phyloP scores from a whole-genome alignment of 305 asterid genomes.

The Caryopteris hybrid region DNA sequence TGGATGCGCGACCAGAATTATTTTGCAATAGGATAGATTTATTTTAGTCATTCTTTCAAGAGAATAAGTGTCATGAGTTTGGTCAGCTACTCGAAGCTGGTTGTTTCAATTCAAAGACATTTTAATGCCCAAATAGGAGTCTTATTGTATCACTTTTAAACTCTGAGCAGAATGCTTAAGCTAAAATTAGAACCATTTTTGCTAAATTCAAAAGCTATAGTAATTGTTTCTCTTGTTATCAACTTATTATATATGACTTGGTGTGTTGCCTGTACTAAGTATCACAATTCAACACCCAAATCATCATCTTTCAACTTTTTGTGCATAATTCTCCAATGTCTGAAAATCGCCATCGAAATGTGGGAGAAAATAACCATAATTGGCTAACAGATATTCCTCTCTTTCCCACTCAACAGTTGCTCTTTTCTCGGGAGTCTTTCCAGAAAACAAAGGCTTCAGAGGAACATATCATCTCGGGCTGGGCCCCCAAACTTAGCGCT shows the following conservation, averaged over 20 bases:
- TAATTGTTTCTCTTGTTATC: neutral
- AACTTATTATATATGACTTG: neutral
- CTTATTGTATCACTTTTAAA: too few relatives aligned
- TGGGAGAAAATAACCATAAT: neutral
- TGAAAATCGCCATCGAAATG: neutral
- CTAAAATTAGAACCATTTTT: neutral
- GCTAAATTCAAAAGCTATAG: neutral
- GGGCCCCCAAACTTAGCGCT: conserved; percentile 57
- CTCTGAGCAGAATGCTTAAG: neutral
- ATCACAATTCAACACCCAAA: too few relatives aligned
- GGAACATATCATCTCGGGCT: conserved; percentile 53
- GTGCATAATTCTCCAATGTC: too few relatives aligned
- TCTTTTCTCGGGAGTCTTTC: conserved; percentile 52
- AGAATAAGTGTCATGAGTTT: too few relatives aligned
- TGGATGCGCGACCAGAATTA: neutral
- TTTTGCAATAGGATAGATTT: neutral
- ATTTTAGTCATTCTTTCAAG: neutral
- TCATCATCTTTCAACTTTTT: too few relatives aligned
- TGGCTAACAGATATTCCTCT: neutral
- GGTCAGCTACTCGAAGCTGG: too few relatives aligned
- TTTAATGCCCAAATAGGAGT: too few relatives aligned
- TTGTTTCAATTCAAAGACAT: too few relatives aligned
- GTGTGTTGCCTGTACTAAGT: too few relatives aligned
- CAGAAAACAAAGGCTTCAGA: conserved; percentile 53
- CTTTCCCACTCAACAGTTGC: conserved; percentile 30